A percentile compares a stretch with the other conserved stretches of the same genome.
Evolutionary conservation across 2,329 filamentous ascomycete genomes (phyloP).

Genomic region (Raffaelea ambrosiae): DNA sequence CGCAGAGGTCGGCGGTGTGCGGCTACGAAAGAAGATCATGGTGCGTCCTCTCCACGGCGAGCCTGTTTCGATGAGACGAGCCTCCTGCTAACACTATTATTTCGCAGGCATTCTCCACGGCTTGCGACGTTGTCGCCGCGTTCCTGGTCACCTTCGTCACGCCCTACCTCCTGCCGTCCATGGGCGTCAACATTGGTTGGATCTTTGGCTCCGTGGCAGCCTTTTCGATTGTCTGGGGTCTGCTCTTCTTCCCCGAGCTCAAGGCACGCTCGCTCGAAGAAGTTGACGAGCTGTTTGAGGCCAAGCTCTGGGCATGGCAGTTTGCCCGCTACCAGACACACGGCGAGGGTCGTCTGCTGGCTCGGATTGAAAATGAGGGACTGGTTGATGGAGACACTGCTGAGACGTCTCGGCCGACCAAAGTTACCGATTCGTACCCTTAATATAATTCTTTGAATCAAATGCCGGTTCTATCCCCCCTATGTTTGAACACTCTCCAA

Average conservation of each 20-base stretch:
- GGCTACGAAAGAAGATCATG: constrained; percentile 10
- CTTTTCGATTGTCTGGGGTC: constrained; percentile 7
- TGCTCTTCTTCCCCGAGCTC: neutral
- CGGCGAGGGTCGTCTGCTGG: constrained; percentile 7
- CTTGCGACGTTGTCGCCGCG: constrained; percentile 4
- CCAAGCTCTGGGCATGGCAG: constrained; percentile 6
- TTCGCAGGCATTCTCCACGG: constrained; percentile 4
- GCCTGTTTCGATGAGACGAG: no score
- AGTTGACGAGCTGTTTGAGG: constrained; percentile 10
- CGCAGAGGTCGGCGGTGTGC: constrained; percentile 9
- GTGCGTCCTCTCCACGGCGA: neutral
- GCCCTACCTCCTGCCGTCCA: constrained; percentile 8
- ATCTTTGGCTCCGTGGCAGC: constrained; percentile 9
- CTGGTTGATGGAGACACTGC: no score
- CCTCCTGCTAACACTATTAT: neutral
- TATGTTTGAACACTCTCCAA: no score
- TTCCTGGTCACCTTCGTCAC: constrained; percentile 9
- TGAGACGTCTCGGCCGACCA: no score
- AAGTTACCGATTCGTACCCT: no score
- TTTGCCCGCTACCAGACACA: constrained; percentile 8
- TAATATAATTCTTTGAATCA: no score
- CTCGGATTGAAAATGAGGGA: constrained; percentile 7
- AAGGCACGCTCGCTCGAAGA: constrained; percentile 8
- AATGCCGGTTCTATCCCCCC: no score
- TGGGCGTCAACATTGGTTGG: constrained; percentile 11